phyloP scores from a whole-genome alignment of 1,139 yeast species.

The Wickerhamomyces sp. region DNA sequence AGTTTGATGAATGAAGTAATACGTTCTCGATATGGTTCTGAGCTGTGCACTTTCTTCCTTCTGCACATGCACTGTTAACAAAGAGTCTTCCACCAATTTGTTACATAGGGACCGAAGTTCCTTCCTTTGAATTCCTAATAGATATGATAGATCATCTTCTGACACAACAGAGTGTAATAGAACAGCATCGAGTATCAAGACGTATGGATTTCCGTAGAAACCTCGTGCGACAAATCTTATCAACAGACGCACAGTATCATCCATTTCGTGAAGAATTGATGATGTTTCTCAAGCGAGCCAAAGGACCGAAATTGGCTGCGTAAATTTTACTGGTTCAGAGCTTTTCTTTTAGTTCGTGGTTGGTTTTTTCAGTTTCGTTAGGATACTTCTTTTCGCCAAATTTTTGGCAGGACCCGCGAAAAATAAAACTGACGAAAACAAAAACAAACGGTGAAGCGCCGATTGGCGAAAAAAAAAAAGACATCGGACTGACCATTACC shows the following conservation, averaged over 20 bases:
- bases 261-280: slow-evolving; percentile 15
- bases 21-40: slow-evolving; percentile 68
- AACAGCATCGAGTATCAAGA: slow-evolving; percentile 84
- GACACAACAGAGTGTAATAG: slow-evolving; percentile 84
- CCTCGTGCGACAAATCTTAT: slow-evolving; percentile 67
- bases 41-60: slow-evolving; percentile 77
- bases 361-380: too few relatives aligned
- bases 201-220: slow-evolving; percentile 80
- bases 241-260: slow-evolving; percentile 19
- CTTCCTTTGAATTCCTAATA: slow-evolving; percentile 80
- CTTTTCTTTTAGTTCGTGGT: too few relatives aligned
- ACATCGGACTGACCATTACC: too few relatives aligned
- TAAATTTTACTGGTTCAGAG: too few relatives aligned
- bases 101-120: slow-evolving; percentile 83
- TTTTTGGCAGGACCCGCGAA: too few relatives aligned
- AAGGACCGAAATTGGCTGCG: too few relatives aligned
- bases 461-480: not conserved
- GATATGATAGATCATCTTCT: slow-evolving; percentile 85
- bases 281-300: too few relatives aligned
- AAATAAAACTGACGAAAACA: too few relatives aligned
- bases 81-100: slow-evolving; percentile 75
- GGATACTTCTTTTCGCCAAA: too few relatives aligned
- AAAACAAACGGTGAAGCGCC: too few relatives aligned
- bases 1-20: slow-evolving; percentile 82
- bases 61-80: slow-evolving; percentile 63